These are phyloP conservation scores for Viola pubescens DNA, from an alignment of 441 rosid genomes.

Conservation along the genomic window DNA sequence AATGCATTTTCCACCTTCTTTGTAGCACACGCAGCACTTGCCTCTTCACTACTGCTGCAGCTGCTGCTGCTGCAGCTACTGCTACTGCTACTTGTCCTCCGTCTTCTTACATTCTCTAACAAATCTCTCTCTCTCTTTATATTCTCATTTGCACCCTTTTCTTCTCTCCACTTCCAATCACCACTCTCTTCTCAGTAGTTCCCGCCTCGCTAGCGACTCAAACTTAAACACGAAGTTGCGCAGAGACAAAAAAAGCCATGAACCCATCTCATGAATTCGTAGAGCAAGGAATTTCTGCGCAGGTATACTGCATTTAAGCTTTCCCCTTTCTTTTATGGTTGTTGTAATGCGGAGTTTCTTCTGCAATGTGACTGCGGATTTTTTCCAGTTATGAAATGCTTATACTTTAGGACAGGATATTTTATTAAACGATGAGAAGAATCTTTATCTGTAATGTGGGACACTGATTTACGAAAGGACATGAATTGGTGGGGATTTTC, in stretches of 20 bases:
- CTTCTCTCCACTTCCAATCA: slow-evolving; percentile 6
- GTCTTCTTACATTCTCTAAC: not conserved
- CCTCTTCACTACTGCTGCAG: slow-evolving; percentile 19
- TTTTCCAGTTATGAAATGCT: not conserved
- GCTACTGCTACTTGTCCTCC: slow-evolving; percentile 24
- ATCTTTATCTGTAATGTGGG: not conserved
- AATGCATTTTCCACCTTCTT: slow-evolving; percentile 35
- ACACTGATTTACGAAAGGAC: not conserved
- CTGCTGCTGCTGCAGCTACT: slow-evolving; percentile 25
- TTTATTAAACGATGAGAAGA: not conserved
- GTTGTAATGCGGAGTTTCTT: not conserved
- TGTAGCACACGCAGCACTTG: slow-evolving; percentile 22
- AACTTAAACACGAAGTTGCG: not conserved
- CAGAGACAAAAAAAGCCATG: slow-evolving; percentile 26
- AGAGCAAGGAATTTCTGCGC: slow-evolving; percentile 42
- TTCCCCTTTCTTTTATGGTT: not conserved
- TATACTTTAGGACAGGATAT: not conserved
- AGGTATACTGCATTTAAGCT: slow-evolving; percentile 26
- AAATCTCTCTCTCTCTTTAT: slow-evolving; percentile 18
- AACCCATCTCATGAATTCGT: slow-evolving; percentile 33
- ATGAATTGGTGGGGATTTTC: not conserved
- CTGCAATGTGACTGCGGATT: not conserved
- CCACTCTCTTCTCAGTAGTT: slow-evolving; percentile 4
- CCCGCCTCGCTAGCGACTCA: not conserved
- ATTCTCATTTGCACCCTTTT: slow-evolving; percentile 28